These are phyloP conservation scores for Hypsizygus marmoreus DNA, from an alignment of 768 basidiomycete species.

Conservation along the genomic window DNA sequence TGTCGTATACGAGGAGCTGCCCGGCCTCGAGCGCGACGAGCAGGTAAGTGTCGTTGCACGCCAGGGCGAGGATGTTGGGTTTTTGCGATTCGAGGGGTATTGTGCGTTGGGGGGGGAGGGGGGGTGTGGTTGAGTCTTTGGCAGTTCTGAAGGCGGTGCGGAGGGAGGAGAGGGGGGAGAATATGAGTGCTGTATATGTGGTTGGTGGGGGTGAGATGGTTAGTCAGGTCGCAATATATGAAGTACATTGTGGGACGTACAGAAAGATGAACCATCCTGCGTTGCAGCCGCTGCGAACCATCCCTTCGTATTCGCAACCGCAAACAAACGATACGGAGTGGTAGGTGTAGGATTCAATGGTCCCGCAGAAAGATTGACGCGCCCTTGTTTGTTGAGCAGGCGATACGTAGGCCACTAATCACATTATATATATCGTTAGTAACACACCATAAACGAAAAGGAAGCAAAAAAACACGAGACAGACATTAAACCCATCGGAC, in stretches of 20 bases:
- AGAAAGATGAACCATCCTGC: slow-evolving; percentile 35
- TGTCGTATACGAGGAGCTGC: slow-evolving; percentile 61
- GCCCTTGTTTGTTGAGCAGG: slow-evolving; percentile 60
- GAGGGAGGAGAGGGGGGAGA: slow-evolving; percentile 64
- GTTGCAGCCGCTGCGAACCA: slow-evolving; percentile 69
- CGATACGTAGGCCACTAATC: slow-evolving; percentile 50
- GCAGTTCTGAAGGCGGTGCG: slow-evolving; percentile 50
- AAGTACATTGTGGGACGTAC: slow-evolving; percentile 31
- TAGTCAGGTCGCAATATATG: slow-evolving; percentile 1
- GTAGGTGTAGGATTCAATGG: slow-evolving; percentile 47
- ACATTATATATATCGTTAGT: slow-evolving; percentile 5
- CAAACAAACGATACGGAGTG: slow-evolving; percentile 50
- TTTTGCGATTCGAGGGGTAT: slow-evolving; percentile 43
- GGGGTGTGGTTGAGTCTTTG: slow-evolving; percentile 37
- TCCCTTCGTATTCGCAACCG: slow-evolving; percentile 57
- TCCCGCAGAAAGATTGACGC: slow-evolving; percentile 60
- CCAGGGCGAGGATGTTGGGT: slow-evolving; percentile 59
- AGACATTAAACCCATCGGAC: slow-evolving; percentile 48
- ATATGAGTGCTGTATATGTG: slow-evolving; percentile 60
- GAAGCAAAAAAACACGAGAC: slow-evolving; percentile 21
- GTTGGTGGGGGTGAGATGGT: no score
- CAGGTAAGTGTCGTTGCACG: slow-evolving; percentile 59
- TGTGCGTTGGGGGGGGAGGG: slow-evolving; percentile 54
- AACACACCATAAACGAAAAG: background rate
- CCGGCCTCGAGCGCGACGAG: slow-evolving; percentile 62